Percentiles rank a stretch among this genome's conserved stretches.
Conservation (phyloP, 1,284 basidiomycete species). For the Ganoderma boninense region DNA sequence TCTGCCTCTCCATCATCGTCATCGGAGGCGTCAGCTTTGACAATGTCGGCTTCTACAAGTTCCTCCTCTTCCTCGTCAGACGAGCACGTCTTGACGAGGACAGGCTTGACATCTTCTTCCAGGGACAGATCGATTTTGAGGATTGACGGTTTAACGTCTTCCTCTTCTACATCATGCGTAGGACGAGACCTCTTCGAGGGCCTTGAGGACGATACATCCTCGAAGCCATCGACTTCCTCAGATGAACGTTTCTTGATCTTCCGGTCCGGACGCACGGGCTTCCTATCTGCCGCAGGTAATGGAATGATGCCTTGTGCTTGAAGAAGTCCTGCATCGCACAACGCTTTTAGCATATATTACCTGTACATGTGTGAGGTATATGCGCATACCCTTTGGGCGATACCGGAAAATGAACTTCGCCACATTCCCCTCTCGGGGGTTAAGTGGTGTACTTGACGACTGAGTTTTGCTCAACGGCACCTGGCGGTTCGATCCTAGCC, state of each 20-base stretch:
- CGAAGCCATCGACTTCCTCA: neutral
- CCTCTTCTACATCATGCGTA: neutral
- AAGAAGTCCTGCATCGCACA: slow-evolving; percentile 11
- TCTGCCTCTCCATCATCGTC: slow-evolving; percentile 11
- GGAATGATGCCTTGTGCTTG: slow-evolving; percentile 28
- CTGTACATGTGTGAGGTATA: neutral
- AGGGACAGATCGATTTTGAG: neutral
- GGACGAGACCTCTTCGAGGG: neutral
- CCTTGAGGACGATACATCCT: neutral
- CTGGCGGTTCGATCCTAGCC: slow-evolving; percentile 2
- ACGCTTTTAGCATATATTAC: neutral
- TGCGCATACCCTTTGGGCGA: neutral
- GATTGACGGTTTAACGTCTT: slow-evolving; percentile 6
- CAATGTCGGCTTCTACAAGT: slow-evolving; percentile 2
- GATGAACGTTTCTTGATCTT: slow-evolving; percentile 3
- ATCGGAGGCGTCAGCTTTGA: neutral
- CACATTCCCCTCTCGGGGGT: slow-evolving; percentile 8
- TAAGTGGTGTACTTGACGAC: slow-evolving; percentile 8
- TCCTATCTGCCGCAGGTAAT: neutral
- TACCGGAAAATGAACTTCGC: slow-evolving; percentile 22
- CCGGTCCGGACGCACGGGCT: neutral
- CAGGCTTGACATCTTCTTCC: slow-evolving; percentile 11
- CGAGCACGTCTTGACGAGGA: neutral
- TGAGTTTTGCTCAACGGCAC: slow-evolving; percentile 2
- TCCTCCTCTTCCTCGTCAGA: slow-evolving; percentile 9